Base-by-base conservation (phyloP, 2,329 filamentous ascomycete species). In the Colletotrichum sojae region DNA sequence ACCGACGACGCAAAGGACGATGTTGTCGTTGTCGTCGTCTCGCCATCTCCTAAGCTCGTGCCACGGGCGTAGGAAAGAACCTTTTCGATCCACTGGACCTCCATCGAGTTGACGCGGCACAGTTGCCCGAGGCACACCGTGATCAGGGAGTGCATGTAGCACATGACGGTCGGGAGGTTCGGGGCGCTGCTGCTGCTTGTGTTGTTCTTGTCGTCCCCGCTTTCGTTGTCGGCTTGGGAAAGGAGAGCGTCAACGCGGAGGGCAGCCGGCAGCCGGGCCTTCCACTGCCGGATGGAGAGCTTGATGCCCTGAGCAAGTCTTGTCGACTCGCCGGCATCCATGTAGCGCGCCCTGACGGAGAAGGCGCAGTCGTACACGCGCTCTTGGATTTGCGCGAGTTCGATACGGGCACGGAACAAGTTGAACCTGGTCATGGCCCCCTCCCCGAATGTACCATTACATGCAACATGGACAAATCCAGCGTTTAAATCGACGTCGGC, bases 261-360 rank as follows among this genome's bases (percentile, higher is more conserved):
- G n/a, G 27, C 22, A 4, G 27, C 13, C 53, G 53, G 31, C 6
- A 56, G 16, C n/a, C 27, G 31, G 13, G 31, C 12, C 13, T 40
- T 40, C 53, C 53, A 56, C 31, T 40, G 6, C 18, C 40, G 1
- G 18, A 56, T 18, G 4, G 53, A 56, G 6, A n/a, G 53, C 12
- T 16, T 10, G 31, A 56, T 56, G 18, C 16, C 10, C 6, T 5
- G 27, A 12, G n/a, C 31, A 20, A 18, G n/a, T 4, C 13, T n/a
- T 5, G n/a, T 13, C n/a, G 16, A 12, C 18, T 56, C 53, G 15
- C 15, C 53, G 53, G 53, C 12, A 6, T 22, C 79, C 80, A 6
- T 15, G 10, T 31, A 16, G 10, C 13, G 49, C 12, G 49, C 49
- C 12, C 20, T 4, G 9, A 27, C 20, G 12, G 49, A 52, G 16